Evolutionary conservation across 306 rosid genomes (phyloP).

Genomic region (Geum urbanum): DNA sequence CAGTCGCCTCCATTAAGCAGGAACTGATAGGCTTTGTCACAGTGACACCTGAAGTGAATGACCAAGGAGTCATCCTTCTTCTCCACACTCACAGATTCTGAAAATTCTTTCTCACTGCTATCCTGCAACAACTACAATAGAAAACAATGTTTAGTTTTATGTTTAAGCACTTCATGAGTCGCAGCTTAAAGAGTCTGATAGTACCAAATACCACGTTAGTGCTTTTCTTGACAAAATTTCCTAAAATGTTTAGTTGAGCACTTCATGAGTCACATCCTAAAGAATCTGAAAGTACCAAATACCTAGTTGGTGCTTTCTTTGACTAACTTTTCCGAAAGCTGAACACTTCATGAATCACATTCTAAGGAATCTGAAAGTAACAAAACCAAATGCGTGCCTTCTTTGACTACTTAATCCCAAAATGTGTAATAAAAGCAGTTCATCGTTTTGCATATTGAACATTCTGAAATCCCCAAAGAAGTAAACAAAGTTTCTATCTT

Average conservation of each 20-base stretch:
- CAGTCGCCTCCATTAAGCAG: conserved; percentile 43
- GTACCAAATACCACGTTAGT: neutral
- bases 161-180: neutral
- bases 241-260: neutral
- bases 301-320: neutral
- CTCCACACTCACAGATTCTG: conserved; percentile 51
- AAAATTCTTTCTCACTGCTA: conserved; percentile 23
- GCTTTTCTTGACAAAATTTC: neutral
- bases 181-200: neutral
- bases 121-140: conserved; percentile 27
- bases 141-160: neutral
- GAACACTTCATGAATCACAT: neutral
- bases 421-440: no score
- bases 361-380: neutral
- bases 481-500: neutral
- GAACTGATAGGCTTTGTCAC: conserved; percentile 51
- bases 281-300: neutral
- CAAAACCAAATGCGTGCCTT: neutral
- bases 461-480: no score
- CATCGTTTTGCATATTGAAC: no score
- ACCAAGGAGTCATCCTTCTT: conserved; percentile 37
- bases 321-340: neutral
- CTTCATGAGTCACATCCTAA: neutral
- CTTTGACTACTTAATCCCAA: no score
- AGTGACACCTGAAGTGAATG: conserved; percentile 50